Evolutionary conservation across 805 yeast species (phyloP).

Genomic region (Candida maltosa): DNA sequence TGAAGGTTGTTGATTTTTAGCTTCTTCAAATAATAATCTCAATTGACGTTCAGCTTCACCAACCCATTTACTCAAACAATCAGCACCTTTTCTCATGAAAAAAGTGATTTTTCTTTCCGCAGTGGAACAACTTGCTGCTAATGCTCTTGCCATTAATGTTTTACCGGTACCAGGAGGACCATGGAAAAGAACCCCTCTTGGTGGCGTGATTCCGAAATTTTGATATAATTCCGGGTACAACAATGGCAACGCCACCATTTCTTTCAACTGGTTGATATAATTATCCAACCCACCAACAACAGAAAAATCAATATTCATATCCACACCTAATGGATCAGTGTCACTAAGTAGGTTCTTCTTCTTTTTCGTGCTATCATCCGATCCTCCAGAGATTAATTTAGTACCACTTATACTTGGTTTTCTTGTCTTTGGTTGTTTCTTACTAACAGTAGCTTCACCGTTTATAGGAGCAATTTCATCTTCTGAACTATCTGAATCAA

Average conservation of each 20-base stretch:
- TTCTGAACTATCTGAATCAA: slow-evolving; percentile 62
- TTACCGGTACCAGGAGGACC: slow-evolving; percentile 99
- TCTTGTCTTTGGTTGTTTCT: slow-evolving; percentile 19
- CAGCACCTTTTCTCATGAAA: slow-evolving; percentile 98
- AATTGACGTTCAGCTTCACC: slow-evolving; percentile 98
- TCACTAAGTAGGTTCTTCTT: slow-evolving; percentile 69
- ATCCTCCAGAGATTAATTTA: slow-evolving; percentile 30
- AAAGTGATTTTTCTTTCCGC: slow-evolving; percentile 85
- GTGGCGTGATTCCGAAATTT: slow-evolving; percentile 88
- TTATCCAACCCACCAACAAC: slow-evolving; percentile 90
- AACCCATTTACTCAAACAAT: slow-evolving; percentile 95
- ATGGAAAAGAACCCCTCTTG: slow-evolving; percentile 94
- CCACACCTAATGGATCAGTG: slow-evolving; percentile 89
- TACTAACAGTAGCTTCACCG: slow-evolving; percentile 37
- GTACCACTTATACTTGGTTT: slow-evolving; percentile 21
- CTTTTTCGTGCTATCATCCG: slow-evolving; percentile 40
- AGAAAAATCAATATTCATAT: slow-evolving; percentile 78
- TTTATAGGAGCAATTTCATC: slow-evolving; percentile 51
- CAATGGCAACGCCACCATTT: slow-evolving; percentile 93
- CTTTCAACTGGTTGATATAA: slow-evolving; percentile 88
- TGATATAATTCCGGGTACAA: slow-evolving; percentile 92
- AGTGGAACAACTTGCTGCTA: slow-evolving; percentile 92
- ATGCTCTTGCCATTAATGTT: slow-evolving; percentile 94
- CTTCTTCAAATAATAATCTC: slow-evolving; percentile 89
- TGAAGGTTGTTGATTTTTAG: slow-evolving; percentile 91